These are phyloP conservation scores for Tieghemostelium lacteum DNA, from an alignment of 78 protist species.

Conservation along the genomic window DNA sequence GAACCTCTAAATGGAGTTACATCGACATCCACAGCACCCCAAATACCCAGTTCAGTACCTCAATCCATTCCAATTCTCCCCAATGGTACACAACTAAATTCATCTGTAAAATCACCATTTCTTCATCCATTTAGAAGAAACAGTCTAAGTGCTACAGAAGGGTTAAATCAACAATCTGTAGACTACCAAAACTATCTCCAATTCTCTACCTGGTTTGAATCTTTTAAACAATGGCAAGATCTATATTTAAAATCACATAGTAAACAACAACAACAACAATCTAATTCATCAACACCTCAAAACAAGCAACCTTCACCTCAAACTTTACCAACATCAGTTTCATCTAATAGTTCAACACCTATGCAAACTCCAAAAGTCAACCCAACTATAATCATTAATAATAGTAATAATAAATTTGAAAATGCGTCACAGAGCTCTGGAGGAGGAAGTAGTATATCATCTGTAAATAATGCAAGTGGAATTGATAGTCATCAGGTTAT, in stretches of 20 bases:
- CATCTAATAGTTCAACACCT: background rate
- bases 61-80: constrained; percentile 3
- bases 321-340: background rate
- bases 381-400: constrained; percentile 26
- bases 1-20: background rate
- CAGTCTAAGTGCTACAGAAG: constrained; percentile 34
- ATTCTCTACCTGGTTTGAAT: constrained; percentile 29
- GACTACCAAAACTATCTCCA: background rate
- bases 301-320: constrained; percentile 7
- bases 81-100: background rate
- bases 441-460: background rate
- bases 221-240: constrained; percentile 63
- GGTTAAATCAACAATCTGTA: constrained; percentile 13
- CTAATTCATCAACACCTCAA: background rate
- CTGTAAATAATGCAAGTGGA: background rate
- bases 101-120: background rate
- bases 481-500: too few species aligned
- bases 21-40: background rate
- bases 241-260: background rate
- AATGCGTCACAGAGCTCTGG: background rate
- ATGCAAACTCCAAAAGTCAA: constrained; percentile 28
- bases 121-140: constrained; percentile 25
- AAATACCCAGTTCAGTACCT: background rate
- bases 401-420: constrained; percentile 8
- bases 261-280: background rate